Evolutionary conservation across 192 early-diverging fungal species (phyloP), one percentile per base, ranked within the genome.

Genomic region (Entomortierella chlamydospora): DNA sequence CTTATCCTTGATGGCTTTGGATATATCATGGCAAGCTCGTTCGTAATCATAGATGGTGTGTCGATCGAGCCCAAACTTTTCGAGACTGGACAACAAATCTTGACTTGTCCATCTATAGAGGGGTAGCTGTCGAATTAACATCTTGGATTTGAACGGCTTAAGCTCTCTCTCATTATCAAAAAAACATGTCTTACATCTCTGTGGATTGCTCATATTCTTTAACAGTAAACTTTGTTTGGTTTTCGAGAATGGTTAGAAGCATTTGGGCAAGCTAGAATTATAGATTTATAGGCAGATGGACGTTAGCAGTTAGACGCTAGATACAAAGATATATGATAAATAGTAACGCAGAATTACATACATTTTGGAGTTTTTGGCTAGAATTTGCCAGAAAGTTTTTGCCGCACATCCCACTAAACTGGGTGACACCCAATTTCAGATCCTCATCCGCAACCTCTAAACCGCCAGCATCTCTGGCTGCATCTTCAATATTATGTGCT

Each of bases 401-500:
- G 28, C 49, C 34, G 53, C 53, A 25, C 70, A 73, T 64, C 3
- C 55, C 43, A 15, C 9, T 34, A 41, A 73, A 73, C 49, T 73
- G 41, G 0, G 9, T 9, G 1, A n/a, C 23, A 0, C 61, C 70
- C 11, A 31, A 13, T 28, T n/a, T 29, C 25, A 73, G 42, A 17
- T 73, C 61, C 0, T 49, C 34, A 49, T 64, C 47, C 30, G 34
- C 20, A 25, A 64, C 34, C 8, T 73, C 72, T 12, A 73, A 20
- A 0, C 72, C 72, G 4, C 72, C 72, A 10, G 72, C 72, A 25
- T 73, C 72, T 31, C 72, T 58, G 3, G 72, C 23, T 39, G 72
- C 63, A 42, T 72, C 57, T 30, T 82, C 84, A 62, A 85, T 72
- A 51, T 87, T 85, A 51, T 86, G 82, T 8, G 84, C 90, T 61